phyloP scores from a whole-genome alignment of 139 green algal species.

The Dunaliella sp. region DNA sequence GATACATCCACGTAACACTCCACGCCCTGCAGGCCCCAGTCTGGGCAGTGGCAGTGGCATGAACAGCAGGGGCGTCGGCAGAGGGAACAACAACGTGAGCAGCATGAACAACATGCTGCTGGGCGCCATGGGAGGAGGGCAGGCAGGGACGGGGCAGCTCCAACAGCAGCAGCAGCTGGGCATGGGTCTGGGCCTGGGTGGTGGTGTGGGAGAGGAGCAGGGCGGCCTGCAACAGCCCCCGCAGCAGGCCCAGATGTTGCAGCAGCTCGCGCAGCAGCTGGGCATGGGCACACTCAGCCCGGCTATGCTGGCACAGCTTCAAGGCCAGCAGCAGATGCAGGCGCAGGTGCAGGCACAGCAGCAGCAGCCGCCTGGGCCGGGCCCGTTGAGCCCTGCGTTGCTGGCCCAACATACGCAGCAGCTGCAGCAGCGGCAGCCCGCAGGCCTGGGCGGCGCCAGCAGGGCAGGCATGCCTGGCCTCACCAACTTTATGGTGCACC shows the following conservation, averaged over 20 bases:
- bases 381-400: too few species aligned
- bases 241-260: conserved; percentile 12
- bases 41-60: too few species aligned
- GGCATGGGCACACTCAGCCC: not conserved
- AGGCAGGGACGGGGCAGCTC: not conserved
- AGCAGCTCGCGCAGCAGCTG: not conserved
- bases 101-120: too few species aligned
- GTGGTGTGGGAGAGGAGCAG: not conserved
- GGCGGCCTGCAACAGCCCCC: conserved; percentile 7
- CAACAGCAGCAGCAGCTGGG: conserved; percentile 12
- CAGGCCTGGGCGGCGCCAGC: not conserved
- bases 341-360: not conserved
- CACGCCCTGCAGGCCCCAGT: too few species aligned
- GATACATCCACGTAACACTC: too few species aligned
- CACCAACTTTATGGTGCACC: too few species aligned
- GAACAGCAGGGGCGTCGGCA: too few species aligned
- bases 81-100: too few species aligned
- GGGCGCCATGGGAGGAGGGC: not conserved
- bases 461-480: too few species aligned
- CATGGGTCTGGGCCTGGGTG: not conserved
- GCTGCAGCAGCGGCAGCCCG: conserved; percentile 1
- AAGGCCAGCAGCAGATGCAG: not conserved
- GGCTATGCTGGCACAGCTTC: not conserved
- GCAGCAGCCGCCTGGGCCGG: not conserved
- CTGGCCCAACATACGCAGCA: not conserved